phyloP scores from a whole-genome alignment of 805 yeast species.

The Kuraishia piskuri region DNA sequence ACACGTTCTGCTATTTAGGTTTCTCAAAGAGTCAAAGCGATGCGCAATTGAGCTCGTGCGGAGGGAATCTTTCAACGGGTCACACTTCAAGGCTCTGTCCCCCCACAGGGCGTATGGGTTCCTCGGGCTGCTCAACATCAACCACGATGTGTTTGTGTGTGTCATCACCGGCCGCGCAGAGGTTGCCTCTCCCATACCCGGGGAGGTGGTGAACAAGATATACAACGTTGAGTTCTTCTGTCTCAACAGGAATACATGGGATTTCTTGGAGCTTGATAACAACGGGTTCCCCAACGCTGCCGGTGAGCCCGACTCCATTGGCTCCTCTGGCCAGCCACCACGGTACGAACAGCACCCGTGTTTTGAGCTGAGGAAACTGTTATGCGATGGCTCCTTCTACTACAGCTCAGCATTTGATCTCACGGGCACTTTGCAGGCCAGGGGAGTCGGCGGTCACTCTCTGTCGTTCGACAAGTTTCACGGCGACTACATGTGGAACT shows the following conservation, averaged over 20 bases:
- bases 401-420: conserved; percentile 89
- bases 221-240: conserved; percentile 83
- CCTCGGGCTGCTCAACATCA: conserved; percentile 71
- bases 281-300: conserved; percentile 55
- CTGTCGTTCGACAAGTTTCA: conserved; percentile 54
- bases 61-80: conserved; percentile 26
- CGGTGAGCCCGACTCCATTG: conserved; percentile 23
- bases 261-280: conserved; percentile 58
- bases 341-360: conserved; percentile 23
- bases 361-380: conserved; percentile 61
- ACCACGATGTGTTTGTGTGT: conserved; percentile 61
- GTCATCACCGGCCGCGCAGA: conserved; percentile 67
- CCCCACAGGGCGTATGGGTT: conserved; percentile 51
- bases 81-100: conserved; percentile 32
- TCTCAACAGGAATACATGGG: conserved; percentile 68
- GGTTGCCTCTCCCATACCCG: conserved; percentile 77
- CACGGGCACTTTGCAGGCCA: conserved; percentile 74
- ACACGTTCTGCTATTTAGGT: conserved; percentile 38
- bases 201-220: conserved; percentile 74
- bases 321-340: conserved; percentile 14
- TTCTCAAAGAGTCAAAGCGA: conserved; percentile 23
- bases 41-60: conserved; percentile 44
- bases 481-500: conserved; percentile 94
- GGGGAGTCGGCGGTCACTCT: conserved; percentile 45
- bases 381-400: conserved; percentile 85